Percentiles rank a stretch among this genome's conserved stretches.
Evolutionary conservation across 306 rosid genomes (phyloP).

Genomic region (Elaeagnus macrophylla): DNA sequence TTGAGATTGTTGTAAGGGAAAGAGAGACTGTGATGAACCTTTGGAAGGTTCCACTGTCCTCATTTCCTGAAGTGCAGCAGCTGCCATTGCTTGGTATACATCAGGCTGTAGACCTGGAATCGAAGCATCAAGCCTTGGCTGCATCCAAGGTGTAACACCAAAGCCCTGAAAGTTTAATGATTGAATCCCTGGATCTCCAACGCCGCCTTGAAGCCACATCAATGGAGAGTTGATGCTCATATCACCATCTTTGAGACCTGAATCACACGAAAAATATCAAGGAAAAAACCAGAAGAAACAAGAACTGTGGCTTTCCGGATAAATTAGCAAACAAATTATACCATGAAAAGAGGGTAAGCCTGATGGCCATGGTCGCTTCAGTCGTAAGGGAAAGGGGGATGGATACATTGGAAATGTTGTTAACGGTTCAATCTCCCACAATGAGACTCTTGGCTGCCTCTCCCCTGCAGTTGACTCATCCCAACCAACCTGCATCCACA

Average conservation of each 20-base stretch:
- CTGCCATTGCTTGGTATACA: slow-evolving; percentile 82
- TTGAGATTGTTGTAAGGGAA: slow-evolving; percentile 76
- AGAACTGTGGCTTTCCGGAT: background rate
- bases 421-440: slow-evolving; percentile 96
- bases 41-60: slow-evolving; percentile 67
- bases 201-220: slow-evolving; percentile 71
- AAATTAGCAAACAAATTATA: slow-evolving; percentile 17
- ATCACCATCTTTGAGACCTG: slow-evolving; percentile 85
- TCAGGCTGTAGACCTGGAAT: slow-evolving; percentile 75
- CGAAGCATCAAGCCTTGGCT: slow-evolving; percentile 71
- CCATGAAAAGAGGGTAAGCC: slow-evolving; percentile 86
- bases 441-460: slow-evolving; percentile 90
- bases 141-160: slow-evolving; percentile 88
- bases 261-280: slow-evolving; percentile 7
- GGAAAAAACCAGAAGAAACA: slow-evolving; percentile 1
- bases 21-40: slow-evolving; percentile 45
- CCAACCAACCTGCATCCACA: slow-evolving; percentile 83
- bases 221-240: slow-evolving; percentile 65
- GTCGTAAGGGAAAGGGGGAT: slow-evolving; percentile 81
- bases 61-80: slow-evolving; percentile 91
- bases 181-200: slow-evolving; percentile 71
- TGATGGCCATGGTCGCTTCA: slow-evolving; percentile 90
- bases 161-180: slow-evolving; percentile 70
- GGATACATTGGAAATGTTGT: slow-evolving; percentile 99
- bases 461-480: slow-evolving; percentile 99